These are phyloP conservation scores for Solanum chmielewskii DNA, from an alignment of 257 asterid genomes.

Conservation along the genomic window DNA sequence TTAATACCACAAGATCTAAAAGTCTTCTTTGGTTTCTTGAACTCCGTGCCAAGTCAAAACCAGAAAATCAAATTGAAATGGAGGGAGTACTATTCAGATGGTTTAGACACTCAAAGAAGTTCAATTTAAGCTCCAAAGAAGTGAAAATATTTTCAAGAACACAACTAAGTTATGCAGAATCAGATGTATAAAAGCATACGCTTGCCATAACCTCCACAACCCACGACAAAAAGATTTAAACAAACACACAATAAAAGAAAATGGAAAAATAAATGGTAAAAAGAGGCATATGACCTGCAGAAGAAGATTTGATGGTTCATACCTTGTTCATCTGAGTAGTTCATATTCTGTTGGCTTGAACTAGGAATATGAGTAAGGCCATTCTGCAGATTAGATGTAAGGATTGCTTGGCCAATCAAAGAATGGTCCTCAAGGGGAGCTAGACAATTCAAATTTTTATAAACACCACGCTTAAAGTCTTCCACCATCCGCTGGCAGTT, in stretches of 20 bases:
- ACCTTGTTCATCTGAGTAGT: slow-evolving; percentile 45
- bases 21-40: not conserved
- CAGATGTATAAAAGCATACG: not conserved
- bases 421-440: slow-evolving; percentile 30
- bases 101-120: not conserved
- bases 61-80: not conserved
- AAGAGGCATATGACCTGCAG: not conserved
- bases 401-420: slow-evolving; percentile 12
- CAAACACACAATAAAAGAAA: not conserved
- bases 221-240: not conserved
- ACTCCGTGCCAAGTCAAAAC: not conserved
- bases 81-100: not conserved
- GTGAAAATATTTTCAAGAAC: not conserved
- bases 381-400: slow-evolving; percentile 16
- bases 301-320: not conserved
- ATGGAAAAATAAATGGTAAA: not conserved
- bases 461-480: slow-evolving; percentile 33
- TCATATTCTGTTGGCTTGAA: slow-evolving; percentile 17
- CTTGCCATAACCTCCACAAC: not conserved
- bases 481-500: slow-evolving; percentile 46
- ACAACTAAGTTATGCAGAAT: not conserved
- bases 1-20: not conserved
- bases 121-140: not conserved
- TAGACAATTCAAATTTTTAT: slow-evolving; percentile 29
- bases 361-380: slow-evolving; percentile 18